Conservation (phyloP, 257 asterid species). For the Solanum neorickii region DNA sequence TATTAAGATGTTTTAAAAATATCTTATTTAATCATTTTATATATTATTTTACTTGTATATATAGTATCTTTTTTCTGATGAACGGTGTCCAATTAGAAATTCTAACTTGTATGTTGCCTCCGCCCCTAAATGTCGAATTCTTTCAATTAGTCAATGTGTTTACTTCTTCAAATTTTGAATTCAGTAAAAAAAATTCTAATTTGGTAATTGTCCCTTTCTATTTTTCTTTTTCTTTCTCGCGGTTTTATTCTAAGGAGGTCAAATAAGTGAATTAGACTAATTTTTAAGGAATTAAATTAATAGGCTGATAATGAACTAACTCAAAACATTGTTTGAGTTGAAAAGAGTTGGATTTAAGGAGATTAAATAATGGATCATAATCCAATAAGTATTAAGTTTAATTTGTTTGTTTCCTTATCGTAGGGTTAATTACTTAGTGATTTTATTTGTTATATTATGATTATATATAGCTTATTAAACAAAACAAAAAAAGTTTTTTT, state of each 20-base stretch:
- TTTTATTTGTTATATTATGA: not conserved
- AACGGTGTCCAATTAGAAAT: fast-evolving
- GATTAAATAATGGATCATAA: not conserved
- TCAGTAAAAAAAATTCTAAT: too few species aligned
- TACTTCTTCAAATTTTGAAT: too few species aligned
- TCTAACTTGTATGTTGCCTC: not conserved
- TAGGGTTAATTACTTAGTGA: not conserved
- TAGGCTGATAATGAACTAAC: not conserved
- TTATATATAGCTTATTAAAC: not conserved
- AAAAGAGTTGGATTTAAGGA: not conserved
- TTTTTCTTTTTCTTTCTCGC: not conserved
- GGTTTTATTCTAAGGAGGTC: not conserved
- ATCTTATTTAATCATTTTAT: too few species aligned
- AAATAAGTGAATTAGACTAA: not conserved
- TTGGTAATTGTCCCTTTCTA: not conserved
- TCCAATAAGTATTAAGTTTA: not conserved
- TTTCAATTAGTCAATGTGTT: not conserved
- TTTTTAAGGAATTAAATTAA: too few species aligned
- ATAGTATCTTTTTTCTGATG: fast-evolving
- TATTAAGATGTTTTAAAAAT: fast-evolving
- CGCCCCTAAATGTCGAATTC: not conserved
- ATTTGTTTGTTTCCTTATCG: not conserved
- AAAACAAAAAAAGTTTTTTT: too few species aligned
- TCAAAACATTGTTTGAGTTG: not conserved
- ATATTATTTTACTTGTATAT: too few species aligned